Percentiles rank a stretch among this genome's conserved stretches.
Evolutionary conservation across 2,329 filamentous ascomycete species (phyloP).

Genomic region (Orbilia quercus): DNA sequence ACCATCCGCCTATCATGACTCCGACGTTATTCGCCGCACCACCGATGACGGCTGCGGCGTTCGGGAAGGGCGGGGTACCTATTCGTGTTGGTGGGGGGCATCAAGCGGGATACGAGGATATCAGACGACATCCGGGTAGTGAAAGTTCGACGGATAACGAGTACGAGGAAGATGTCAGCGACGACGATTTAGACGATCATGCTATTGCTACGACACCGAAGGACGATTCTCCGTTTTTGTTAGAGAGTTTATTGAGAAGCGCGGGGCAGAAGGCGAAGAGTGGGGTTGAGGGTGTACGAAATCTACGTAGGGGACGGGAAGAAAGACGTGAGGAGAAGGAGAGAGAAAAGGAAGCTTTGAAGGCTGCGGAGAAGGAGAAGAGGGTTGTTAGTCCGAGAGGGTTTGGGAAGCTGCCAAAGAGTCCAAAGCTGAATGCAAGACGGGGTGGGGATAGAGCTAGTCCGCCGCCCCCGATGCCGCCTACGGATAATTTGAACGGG

Average conservation of each 20-base stretch:
- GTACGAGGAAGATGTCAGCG: constrained; percentile 50
- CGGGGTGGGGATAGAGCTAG: constrained; percentile 62
- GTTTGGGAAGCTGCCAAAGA: constrained; percentile 53
- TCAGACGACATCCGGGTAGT: constrained; percentile 29
- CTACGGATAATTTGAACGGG: constrained; percentile 66
- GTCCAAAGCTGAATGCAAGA: constrained; percentile 61
- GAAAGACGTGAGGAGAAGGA: constrained; percentile 67
- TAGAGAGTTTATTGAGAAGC: constrained; percentile 50
- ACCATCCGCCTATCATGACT: constrained; percentile 59
- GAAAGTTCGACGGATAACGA: constrained; percentile 56
- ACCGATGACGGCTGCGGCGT: constrained; percentile 52
- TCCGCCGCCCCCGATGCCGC: constrained; percentile 66
- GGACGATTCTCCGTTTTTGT: constrained; percentile 52
- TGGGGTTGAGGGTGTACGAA: constrained; percentile 48
- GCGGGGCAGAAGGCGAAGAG: constrained; percentile 56
- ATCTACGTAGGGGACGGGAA: constrained; percentile 72
- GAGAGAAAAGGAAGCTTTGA: constrained; percentile 73
- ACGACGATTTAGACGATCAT: constrained; percentile 51
- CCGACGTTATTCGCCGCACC: constrained; percentile 60
- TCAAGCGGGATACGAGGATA: constrained; percentile 22
- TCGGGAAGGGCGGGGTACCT: constrained; percentile 45
- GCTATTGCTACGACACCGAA: constrained; percentile 46
- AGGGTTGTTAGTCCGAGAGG: constrained; percentile 67
- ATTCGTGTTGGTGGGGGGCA: constrained; percentile 23
- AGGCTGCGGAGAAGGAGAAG: constrained; percentile 73